Percentiles rank a stretch among this genome's conserved stretches.
Evolutionary conservation across 2,329 filamentous ascomycete species (phyloP).

Genomic region (Leptographium flavum): DNA sequence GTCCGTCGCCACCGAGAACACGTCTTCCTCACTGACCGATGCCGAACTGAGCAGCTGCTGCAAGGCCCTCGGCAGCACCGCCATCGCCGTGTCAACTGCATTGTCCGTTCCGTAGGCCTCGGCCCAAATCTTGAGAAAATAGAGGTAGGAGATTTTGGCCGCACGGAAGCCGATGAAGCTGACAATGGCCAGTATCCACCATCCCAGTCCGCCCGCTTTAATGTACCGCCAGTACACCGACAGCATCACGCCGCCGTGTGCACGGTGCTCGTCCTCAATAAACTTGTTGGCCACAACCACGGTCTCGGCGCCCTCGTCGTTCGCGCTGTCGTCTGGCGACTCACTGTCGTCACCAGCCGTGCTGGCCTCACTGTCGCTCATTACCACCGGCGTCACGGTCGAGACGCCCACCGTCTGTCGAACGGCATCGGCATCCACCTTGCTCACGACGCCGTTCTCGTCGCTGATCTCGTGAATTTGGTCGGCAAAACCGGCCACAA

Average conservation of each 20-base stretch:
- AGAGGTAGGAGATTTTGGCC: conserved; percentile 51
- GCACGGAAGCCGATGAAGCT: conserved; percentile 50
- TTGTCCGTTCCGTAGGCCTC: conserved; percentile 46
- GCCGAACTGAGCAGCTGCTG: background rate
- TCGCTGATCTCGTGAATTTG: conserved; percentile 58
- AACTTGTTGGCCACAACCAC: conserved; percentile 54
- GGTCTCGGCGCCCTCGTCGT: conserved; percentile 22
- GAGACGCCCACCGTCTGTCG: conserved; percentile 18
- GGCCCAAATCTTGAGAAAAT: conserved; percentile 80
- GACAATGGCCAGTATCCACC: conserved; percentile 54
- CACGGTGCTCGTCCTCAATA: conserved; percentile 62
- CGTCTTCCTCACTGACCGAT: background rate
- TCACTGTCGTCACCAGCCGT: conserved; percentile 14
- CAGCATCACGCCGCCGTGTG: conserved; percentile 59
- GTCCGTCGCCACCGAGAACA: background rate
- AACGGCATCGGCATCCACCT: conserved; percentile 4
- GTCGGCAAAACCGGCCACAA: conserved; percentile 58
- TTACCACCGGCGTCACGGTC: conserved; percentile 16
- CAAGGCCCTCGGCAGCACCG: conserved; percentile 1
- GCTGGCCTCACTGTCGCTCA: conserved; percentile 14
- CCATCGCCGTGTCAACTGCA: conserved; percentile 4
- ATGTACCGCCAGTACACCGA: conserved; percentile 77
- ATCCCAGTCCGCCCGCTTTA: conserved; percentile 60
- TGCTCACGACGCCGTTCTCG: conserved; percentile 31
- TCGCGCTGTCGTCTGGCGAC: conserved; percentile 16